Evolutionary conservation across 768 basidiomycete genomes (phyloP), one percentile per base, ranked within the genome.

Genomic region (Chalciporus chontae): DNA sequence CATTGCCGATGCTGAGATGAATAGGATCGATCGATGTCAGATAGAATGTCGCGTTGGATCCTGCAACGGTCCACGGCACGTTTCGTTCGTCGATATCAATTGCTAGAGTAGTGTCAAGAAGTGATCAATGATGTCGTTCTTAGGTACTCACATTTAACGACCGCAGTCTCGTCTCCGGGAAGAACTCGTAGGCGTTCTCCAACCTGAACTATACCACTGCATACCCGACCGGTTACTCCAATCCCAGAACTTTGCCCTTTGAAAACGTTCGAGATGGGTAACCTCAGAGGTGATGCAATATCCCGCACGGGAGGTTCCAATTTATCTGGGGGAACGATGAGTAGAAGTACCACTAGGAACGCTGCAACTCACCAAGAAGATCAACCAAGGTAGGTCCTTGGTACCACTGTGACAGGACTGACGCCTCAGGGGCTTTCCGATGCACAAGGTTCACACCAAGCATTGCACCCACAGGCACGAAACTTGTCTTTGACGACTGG

Each of bases 251-350:
- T 81, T 61, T 87, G 85, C 4, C 90, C 88, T 67, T 86, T 94
- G 77, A 95, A 98, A 4, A 98, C 90, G 64, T 99, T 98, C 11
- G 93, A 88, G 18, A 98, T 80, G 0, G 96, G 96, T 40, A 97
- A 76, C 32, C 96, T 81, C 19, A 95, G 67, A 0, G 94, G 85
- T 0, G 82, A 76, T 3, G 77, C 74, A 41, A 94, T 83, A 45
- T 93, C 86, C 40, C 94, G 77, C 8, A 71, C 61, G 0, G 94
- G 94, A 0, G 93, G 90, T 51, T 90, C 87, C 37, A 96, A 69
- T 51, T 77, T 70, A 69, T 96, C 94, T 93, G 52, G 40, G 26
- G 24, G 29, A 51, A 45, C n/a, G 5, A n/a, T 42, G 10, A 18
- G 32, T 52, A 49, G 27, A 47, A 37, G 19, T 43, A 17, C 3